A percentile compares a stretch with the other conserved stretches of the same genome.
Evolutionary conservation across 2,329 filamentous ascomycete species (phyloP).

Genomic region (Apiospora pterosperma): DNA sequence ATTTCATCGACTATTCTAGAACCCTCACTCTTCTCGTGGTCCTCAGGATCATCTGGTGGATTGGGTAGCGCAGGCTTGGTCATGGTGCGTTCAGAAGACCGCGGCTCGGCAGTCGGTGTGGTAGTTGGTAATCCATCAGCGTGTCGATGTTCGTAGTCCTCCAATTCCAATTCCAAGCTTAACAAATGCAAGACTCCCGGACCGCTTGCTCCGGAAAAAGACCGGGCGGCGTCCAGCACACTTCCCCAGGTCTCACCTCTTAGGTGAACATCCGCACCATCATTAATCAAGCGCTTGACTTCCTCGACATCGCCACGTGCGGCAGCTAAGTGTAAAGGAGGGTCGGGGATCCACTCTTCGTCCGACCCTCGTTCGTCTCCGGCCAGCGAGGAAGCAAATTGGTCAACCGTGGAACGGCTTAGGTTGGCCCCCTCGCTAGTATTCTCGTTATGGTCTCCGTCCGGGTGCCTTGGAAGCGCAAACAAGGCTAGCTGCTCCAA

Average conservation of each 20-base stretch:
- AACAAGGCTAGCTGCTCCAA: background rate
- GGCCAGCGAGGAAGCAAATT: background rate
- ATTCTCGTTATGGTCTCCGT: background rate
- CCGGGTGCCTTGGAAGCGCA: background rate
- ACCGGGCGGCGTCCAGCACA: background rate
- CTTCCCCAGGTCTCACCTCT: background rate
- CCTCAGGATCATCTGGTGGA: background rate
- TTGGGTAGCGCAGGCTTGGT: too few species aligned
- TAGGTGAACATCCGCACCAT: background rate
- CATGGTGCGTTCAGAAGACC: too few species aligned
- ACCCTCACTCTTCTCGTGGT: too few species aligned
- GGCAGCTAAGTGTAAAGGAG: background rate
- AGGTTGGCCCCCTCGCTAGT: background rate
- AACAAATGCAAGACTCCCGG: background rate
- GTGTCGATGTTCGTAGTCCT: background rate
- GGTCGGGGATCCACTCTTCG: background rate
- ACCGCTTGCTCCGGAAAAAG: background rate
- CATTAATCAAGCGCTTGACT: background rate
- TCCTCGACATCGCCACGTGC: background rate
- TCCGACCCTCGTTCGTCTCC: background rate
- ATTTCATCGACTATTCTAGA: too few species aligned
- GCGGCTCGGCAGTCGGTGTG: background rate
- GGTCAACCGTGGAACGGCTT: background rate
- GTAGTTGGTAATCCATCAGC: background rate
- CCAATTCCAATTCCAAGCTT: background rate